Evolutionary conservation across 306 rosid genomes (phyloP).

Genomic region (Glycine latifolia): DNA sequence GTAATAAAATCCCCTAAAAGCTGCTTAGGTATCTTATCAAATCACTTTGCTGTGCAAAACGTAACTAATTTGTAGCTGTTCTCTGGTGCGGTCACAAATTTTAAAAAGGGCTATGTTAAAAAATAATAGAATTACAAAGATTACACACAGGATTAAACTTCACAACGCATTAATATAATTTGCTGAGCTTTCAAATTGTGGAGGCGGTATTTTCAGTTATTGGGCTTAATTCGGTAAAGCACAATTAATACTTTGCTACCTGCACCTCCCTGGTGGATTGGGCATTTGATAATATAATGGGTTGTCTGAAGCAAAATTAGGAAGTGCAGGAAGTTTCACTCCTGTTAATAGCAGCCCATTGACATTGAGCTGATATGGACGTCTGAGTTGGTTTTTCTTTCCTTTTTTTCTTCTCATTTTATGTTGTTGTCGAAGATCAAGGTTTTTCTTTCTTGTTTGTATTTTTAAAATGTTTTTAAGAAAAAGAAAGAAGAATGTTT

Average conservation of each 20-base stretch:
- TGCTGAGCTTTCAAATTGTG: background rate
- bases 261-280: too few species aligned
- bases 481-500: background rate
- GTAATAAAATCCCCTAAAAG: background rate
- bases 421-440: background rate
- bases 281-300: too few species aligned
- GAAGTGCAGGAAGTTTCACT: background rate
- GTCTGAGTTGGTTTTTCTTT: background rate
- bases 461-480: background rate
- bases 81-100: background rate
- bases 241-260: background rate
- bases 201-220: background rate
- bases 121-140: background rate
- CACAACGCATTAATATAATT: background rate
- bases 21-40: background rate
- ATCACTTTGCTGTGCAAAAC: background rate
- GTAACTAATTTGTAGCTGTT: background rate
- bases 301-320: too few species aligned
- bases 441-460: background rate
- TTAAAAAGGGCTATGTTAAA: background rate
- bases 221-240: background rate
- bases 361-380: background rate
- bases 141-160: background rate
- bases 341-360: background rate
- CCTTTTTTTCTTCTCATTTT: background rate